Percentiles rank a stretch among this genome's conserved stretches.
phyloP scores from a whole-genome alignment of 2,329 filamentous ascomycete genomes.

The Aspergillus ochraceoroseus region DNA sequence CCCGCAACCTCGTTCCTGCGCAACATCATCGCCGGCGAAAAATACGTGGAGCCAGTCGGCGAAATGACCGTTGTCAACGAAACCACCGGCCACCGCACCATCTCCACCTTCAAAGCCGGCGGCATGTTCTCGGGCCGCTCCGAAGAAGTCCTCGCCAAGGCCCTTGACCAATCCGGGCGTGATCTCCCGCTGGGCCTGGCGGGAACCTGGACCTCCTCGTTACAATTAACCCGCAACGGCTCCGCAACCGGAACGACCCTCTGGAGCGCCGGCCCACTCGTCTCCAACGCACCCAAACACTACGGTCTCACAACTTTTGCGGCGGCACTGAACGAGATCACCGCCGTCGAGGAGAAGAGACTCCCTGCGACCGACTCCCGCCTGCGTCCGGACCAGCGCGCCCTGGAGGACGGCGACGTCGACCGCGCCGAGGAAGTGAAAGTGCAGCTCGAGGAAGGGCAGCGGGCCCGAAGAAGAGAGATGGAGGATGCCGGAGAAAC shows the following conservation, averaged over 20 bases:
- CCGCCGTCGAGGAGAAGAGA: constrained; percentile 66
- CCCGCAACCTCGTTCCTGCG: constrained; percentile 84
- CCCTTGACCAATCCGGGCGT: constrained; percentile 61
- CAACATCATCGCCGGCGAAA: constrained; percentile 96
- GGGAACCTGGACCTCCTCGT: constrained; percentile 78
- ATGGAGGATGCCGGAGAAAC: constrained; percentile 69
- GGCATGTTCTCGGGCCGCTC: constrained; percentile 95
- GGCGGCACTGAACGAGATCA: constrained; percentile 81
- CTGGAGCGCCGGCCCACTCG: constrained; percentile 73
- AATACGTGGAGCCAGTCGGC: constrained; percentile 92
- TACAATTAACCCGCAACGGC: constrained; percentile 63
- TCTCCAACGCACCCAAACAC: constrained; percentile 70
- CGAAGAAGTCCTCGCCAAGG: constrained; percentile 79
- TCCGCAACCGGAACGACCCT: constrained; percentile 61
- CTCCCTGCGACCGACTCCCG: constrained; percentile 78
- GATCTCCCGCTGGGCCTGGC: constrained; percentile 62
- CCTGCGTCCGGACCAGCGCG: constrained; percentile 79
- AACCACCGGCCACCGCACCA: constrained; percentile 72
- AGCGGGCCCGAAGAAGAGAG: constrained; percentile 67
- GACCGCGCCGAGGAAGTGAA: constrained; percentile 83
- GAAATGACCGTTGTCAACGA: constrained; percentile 84
- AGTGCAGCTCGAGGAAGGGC: constrained; percentile 75
- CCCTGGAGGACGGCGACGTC: constrained; percentile 73
- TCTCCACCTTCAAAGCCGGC: constrained; percentile 87
- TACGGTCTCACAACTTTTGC: constrained; percentile 90